Base-by-base conservation (phyloP, 2,329 filamentous ascomycete genomes). In the Fusarium torreyae region DNA sequence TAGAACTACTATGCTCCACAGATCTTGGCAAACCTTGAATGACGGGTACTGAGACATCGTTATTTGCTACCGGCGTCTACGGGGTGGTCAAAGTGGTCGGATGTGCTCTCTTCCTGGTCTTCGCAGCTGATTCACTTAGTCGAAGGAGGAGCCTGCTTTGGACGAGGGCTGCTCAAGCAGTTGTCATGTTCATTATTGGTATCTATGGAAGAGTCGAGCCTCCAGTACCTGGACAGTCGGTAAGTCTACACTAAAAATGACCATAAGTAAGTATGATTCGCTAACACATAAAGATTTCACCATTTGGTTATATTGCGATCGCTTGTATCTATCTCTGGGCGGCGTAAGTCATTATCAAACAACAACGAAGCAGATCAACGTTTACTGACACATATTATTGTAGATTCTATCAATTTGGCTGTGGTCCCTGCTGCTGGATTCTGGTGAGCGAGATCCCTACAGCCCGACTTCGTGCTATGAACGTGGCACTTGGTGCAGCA, bases 41-140 rank as follows among this genome's bases (percentile, higher is more conserved):
- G 68, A 77, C 75, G 22, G 81, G 81, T 15, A 88, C 85, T 9
- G 77, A 84, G 45, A 83, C 86, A 36, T 87, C 86, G 24, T 86
- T 93, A 22, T 91, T 93, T 76, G 90, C 91, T 6, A 92, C 91
- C 0, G 91, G 91, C 34, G 86, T 93, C 68, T 93, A 93, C 75
- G 91, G 91, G 20, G 84, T 92, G 53, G 87, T 92, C 59, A 93
- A 93, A 77, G 89, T 91, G 79, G 80, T 83, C 10, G 86, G 87
- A 39, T 91, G 89, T 74, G 83, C 85, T 9, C 76, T 84, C 54
- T 93, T 92, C 81, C 82, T 93, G 22, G 75, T 90, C 69, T 89
- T 92, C 70, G 85, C 87, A 13, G 89, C 89, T 59, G 91, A 93
- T 76, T 89, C 88, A 3, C 86, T 93, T 1, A 91, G 91, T 22